phyloP scores from a whole-genome alignment of 2,329 filamentous ascomycete species.

The Fusarium burgessii region DNA sequence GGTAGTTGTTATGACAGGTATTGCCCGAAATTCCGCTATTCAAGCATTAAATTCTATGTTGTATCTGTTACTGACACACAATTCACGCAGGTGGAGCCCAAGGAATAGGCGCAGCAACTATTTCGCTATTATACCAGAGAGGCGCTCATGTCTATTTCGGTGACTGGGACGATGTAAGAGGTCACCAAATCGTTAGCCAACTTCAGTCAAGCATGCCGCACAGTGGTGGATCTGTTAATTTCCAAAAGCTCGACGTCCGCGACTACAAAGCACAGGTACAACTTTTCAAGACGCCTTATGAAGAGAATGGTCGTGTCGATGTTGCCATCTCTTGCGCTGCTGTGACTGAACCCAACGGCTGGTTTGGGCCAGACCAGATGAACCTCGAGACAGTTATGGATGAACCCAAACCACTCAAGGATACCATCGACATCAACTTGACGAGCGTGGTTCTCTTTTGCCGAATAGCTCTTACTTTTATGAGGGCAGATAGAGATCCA shows the following conservation, averaged over 20 bases:
- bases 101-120: neutral
- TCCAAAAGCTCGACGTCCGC: neutral
- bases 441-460: conserved; percentile 2
- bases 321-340: neutral
- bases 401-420: neutral
- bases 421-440: neutral
- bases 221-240: neutral
- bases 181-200: neutral
- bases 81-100: neutral
- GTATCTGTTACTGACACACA: accelerated
- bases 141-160: conserved; percentile 5
- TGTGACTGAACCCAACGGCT: neutral
- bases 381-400: neutral
- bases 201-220: neutral
- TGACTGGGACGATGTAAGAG: neutral
- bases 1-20: conserved; percentile 7
- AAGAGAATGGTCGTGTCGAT: neutral
- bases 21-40: accelerated
- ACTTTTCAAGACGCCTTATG: neutral
- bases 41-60: accelerated
- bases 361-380: neutral
- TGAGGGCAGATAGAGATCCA: accelerated
- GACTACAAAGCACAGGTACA: neutral
- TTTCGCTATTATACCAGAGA: neutral
- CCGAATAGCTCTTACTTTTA: neutral